Evolutionary conservation across 192 early-diverging fungal species (phyloP), one percentile per base, ranked within the genome.

Genomic region (Tieghemiomyces parasiticus): DNA sequence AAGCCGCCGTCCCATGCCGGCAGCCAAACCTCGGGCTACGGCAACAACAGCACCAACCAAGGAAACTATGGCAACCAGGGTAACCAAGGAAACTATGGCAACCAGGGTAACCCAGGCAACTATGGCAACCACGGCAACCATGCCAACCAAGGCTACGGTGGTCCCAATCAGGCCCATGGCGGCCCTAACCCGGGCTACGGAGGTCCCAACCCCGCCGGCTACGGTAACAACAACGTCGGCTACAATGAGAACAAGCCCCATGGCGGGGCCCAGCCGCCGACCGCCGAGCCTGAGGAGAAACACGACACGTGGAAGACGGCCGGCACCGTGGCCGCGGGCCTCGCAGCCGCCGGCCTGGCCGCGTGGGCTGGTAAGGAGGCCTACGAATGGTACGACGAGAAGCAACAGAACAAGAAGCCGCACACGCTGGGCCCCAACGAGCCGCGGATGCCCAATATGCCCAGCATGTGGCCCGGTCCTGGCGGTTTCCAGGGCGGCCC

Each of bases 381-480:
- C 28, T 58, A 58, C 33, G 52, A 54, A 2, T 31, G 20, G 52
- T 54, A 54, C 52, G 55, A 58, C n/a, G 34, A 58, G 4, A n/a
- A 38, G n/a, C 32, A 58, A 26, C 13, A 38, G 3, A 16, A 35
- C 26, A 38, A 58, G 31, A 58, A 58, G 33, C 35, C 55, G 34
- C 22, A 38, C 3, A 34, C 33, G 19, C 32, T 35, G 19, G 55
- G 55, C n/a, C 55, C 55, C 35, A 58, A 35, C 33, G 55, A 58
- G 35, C 55, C 55, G 13, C 33, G 55, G 19, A 58, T 58, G 55
- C 55, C 55, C 44, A n/a, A 47, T 68, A n/a, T 48, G 53, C 61
- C 56, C n/a, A n/a, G n/a, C n/a, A n/a, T n/a, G n/a, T n/a, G n/a
- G n/a, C n/a, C n/a, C n/a, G n/a, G n/a, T n/a, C n/a, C n/a, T n/a